Base-by-base conservation (phyloP, 2,329 filamentous ascomycete species). In the Anthostomella pinea region DNA sequence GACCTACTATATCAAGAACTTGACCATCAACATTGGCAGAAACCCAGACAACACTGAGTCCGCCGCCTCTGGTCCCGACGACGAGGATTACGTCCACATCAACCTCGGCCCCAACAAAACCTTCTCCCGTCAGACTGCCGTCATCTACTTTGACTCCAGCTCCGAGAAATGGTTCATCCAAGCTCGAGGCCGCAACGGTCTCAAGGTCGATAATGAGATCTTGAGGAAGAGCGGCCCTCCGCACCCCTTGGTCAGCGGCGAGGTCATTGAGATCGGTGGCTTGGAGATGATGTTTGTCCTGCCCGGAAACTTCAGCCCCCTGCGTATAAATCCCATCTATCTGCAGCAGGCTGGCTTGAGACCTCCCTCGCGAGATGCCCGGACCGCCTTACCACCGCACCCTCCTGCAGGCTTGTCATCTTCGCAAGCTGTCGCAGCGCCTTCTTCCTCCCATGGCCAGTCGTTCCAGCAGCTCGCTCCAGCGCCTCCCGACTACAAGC, bases 201-300 rank as follows among this genome's bases (percentile, higher is more conserved):
- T 95, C 30, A 87, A 87, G 54, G 72, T 97, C 15, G 87, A 98
- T 60, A 87, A 87, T 43, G 66, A 68, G 33, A 69, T 77, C 14
- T 67, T 94, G 38, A 85, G 85, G 54, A 74, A 82, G 33, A 83
- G 84, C 9, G 61, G 67, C 19, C 68, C 75, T 24, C 73, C 79
- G 22, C 75, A 79, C 21, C 68, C 78, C 19, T 73, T 98, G 17
- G 79, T 80, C 26, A 95, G 90, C 53, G 93, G 93, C 39, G 83
- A 91, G 59, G 87, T 97, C 27, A 83, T 98, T 39, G 89, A 95
- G 57, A 87, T 97, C 56, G 85, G 85, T 52, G 87, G 87, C 35
- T 86, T 93, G 1, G 91, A 98, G 68, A 98, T 98, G 93, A 91
- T 97, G 73, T 98, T 98, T 63, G 87, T 96, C 30, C 78, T 95